These are phyloP conservation scores for Dentipellis sp. DNA, from an alignment of 768 basidiomycete genomes.

Conservation along the genomic window DNA sequence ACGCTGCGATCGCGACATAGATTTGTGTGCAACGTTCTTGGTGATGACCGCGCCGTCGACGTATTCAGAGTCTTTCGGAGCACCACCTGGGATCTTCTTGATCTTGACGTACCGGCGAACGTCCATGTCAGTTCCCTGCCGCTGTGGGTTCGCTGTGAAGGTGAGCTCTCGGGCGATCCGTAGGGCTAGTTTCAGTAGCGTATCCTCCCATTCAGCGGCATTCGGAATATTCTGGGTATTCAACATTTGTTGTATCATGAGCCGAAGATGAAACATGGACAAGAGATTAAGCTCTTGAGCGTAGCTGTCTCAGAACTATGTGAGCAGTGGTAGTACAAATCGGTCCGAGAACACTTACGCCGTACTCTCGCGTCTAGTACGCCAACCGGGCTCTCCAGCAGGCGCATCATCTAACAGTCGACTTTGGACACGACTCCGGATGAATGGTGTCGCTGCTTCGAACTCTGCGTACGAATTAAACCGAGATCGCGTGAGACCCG, in stretches of 20 bases:
- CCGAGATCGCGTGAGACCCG: slow-evolving; percentile 47
- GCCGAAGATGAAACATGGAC: slow-evolving; percentile 83
- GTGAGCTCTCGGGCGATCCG: slow-evolving; percentile 81
- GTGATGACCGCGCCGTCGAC: slow-evolving; percentile 96
- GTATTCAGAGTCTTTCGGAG: slow-evolving; percentile 89
- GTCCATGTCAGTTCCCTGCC: slow-evolving; percentile 90
- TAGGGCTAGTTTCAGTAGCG: slow-evolving; percentile 71
- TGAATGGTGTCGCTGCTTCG: slow-evolving; percentile 67
- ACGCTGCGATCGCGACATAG: slow-evolving; percentile 73
- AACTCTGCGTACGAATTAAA: slow-evolving; percentile 68
- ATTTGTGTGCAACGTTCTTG: slow-evolving; percentile 95
- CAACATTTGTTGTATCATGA: slow-evolving; percentile 89
- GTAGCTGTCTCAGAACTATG: slow-evolving; percentile 37
- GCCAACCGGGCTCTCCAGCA: slow-evolving; percentile 67
- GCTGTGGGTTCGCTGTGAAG: slow-evolving; percentile 59
- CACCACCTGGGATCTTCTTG: slow-evolving; percentile 95
- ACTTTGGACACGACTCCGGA: slow-evolving; percentile 79
- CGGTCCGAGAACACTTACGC: slow-evolving; percentile 46
- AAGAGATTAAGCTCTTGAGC: slow-evolving; percentile 76
- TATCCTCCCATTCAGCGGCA: slow-evolving; percentile 81
- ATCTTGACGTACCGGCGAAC: slow-evolving; percentile 93
- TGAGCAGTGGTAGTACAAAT: not conserved
- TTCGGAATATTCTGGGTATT: slow-evolving; percentile 76
- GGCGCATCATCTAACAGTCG: slow-evolving; percentile 46
- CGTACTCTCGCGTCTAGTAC: slow-evolving; percentile 81